These are phyloP conservation scores for Fagopyrum homotropicum DNA, from an alignment of 148 eudicot genomes.

Conservation along the genomic window DNA sequence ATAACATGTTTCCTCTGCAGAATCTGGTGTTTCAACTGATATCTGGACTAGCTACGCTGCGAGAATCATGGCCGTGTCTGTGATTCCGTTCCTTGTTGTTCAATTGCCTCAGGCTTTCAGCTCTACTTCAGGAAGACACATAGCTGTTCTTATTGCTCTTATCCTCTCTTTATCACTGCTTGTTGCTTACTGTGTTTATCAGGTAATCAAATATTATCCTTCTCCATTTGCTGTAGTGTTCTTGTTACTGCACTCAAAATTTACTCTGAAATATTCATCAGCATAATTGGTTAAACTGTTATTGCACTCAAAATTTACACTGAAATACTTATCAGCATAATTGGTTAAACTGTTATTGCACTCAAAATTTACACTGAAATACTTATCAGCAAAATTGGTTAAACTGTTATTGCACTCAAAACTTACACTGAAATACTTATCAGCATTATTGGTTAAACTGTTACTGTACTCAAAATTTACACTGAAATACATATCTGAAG, in stretches of 20 bases:
- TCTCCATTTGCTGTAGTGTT: neutral
- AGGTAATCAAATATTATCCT: slow-evolving; percentile 32
- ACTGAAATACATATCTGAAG: no score
- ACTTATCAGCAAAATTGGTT: neutral
- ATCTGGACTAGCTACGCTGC: slow-evolving; percentile 57
- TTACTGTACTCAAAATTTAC: no score
- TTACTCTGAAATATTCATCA: neutral
- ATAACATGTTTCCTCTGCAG: slow-evolving; percentile 10
- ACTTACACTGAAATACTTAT: neutral
- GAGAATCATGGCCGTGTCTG: slow-evolving; percentile 50
- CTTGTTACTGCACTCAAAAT: neutral
- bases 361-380: neutral
- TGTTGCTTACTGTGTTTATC: slow-evolving; percentile 65
- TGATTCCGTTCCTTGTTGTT: slow-evolving; percentile 45
- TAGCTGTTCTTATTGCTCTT: slow-evolving; percentile 43
- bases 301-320: neutral
- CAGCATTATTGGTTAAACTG: neutral
- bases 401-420: neutral
- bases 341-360: neutral
- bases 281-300: neutral
- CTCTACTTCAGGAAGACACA: slow-evolving; percentile 39
- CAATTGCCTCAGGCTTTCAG: slow-evolving; percentile 40
- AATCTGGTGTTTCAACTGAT: slow-evolving; percentile 52
- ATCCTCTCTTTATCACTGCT: slow-evolving; percentile 50
- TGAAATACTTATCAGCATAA: neutral